These are phyloP conservation scores for Berberis thunbergii DNA, from an alignment of 164 flowering plant genomes.

Conservation along the genomic window DNA sequence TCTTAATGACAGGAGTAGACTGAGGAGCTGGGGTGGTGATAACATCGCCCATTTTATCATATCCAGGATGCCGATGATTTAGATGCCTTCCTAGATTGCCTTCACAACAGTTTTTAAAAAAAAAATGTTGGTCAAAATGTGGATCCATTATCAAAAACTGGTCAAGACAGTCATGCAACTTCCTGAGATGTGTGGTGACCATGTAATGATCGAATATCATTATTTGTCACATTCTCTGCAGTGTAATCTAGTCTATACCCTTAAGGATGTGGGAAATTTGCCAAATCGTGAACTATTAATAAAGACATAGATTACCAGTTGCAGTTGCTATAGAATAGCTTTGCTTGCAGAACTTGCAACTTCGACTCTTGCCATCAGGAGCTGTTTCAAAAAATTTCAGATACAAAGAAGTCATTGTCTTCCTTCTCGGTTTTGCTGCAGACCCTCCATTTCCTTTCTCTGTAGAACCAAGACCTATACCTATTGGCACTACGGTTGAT, in stretches of 20 bases:
- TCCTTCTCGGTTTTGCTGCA: constrained; percentile 63
- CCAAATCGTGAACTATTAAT: background rate
- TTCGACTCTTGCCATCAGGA: constrained; percentile 81
- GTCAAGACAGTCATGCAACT: too few relatives aligned
- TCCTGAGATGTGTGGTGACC: background rate
- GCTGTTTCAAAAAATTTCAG: constrained; percentile 88
- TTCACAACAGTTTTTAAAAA: constrained; percentile 18
- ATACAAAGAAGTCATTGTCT: constrained; percentile 92
- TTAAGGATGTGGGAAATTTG: background rate
- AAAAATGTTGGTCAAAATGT: background rate
- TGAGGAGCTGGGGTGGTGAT: constrained; percentile 30
- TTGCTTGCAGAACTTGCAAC: constrained; percentile 94
- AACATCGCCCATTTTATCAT: constrained; percentile 50
- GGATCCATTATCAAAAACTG: background rate
- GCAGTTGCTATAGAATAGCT: constrained; percentile 94
- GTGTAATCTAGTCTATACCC: background rate
- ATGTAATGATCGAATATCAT: background rate
- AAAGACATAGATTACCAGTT: constrained; percentile 49
- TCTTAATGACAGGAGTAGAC: constrained; percentile 31
- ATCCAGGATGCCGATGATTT: constrained; percentile 88
- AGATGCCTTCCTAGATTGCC: constrained; percentile 98
- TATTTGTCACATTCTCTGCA: background rate
- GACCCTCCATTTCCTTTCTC: constrained; percentile 50
- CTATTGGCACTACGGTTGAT: constrained; percentile 45
- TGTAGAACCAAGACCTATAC: constrained; percentile 52